phyloP scores from a whole-genome alignment of 306 rosid genomes.

The Ochetophila trinervis region DNA sequence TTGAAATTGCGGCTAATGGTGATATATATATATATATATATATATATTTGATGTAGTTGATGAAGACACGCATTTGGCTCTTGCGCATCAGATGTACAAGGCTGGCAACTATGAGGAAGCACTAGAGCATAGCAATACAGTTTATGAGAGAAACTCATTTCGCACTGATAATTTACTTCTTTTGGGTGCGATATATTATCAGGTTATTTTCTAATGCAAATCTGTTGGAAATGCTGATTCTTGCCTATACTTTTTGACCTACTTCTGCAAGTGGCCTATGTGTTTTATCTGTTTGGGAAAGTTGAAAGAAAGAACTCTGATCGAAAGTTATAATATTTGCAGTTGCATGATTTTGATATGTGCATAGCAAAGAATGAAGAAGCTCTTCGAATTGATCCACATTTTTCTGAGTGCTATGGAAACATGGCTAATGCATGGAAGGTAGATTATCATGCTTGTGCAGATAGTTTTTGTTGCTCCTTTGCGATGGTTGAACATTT shows the following conservation, averaged over 20 bases:
- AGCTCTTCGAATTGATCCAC: slow-evolving; percentile 83
- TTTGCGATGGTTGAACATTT: background rate
- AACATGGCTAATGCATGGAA: slow-evolving; percentile 99
- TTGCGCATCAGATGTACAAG: slow-evolving; percentile 93
- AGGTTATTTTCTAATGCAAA: slow-evolving; percentile 44
- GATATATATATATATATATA: too few species aligned
- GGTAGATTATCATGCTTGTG: slow-evolving; percentile 32
- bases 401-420: slow-evolving; percentile 95
- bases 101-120: slow-evolving; percentile 85
- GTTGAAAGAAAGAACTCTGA: slow-evolving; percentile 5
- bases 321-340: slow-evolving; percentile 11
- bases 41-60: slow-evolving; percentile 55
- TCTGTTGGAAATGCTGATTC: background rate
- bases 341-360: slow-evolving; percentile 94
- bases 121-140: slow-evolving; percentile 70
- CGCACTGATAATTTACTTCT: slow-evolving; percentile 94
- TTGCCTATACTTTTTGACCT: background rate
- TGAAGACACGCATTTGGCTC: slow-evolving; percentile 73
- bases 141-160: slow-evolving; percentile 75
- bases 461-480: background rate
- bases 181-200: slow-evolving; percentile 91
- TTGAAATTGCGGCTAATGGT: background rate
- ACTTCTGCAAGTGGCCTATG: slow-evolving; percentile 3
- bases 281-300: background rate
- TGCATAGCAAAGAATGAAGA: slow-evolving; percentile 94